Base-by-base conservation (phyloP, 2,329 filamentous ascomycete species). In the Sporothrix sp. region DNA sequence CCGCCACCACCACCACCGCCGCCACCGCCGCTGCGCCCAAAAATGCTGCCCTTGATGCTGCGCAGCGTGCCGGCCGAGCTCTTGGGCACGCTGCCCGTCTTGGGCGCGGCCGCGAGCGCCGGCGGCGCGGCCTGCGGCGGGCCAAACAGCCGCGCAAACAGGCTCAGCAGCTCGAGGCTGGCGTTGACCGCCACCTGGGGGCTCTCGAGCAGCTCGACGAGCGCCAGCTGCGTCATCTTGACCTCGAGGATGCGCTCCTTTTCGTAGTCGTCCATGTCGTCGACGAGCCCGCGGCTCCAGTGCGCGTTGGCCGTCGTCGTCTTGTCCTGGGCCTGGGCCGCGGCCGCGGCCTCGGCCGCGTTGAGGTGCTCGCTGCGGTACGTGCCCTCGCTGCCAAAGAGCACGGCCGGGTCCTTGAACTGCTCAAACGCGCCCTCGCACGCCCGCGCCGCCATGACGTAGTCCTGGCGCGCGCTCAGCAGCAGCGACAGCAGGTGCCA, bases 391-490 rank as follows among this genome's bases (percentile, higher is more conserved):
- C 74, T 74, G 16, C 84, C 85, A 61, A 89, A 88, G 0, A 91
- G 73, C 7, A 85, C 73, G 1, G 76, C 66, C 0, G 82, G 77
- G 54, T 87, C 82, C 48, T 83, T 81, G 60, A 95, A 94, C 61
- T 95, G 87, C 58, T 95, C 89, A 62, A 97, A 85, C 3, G 89
- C 90, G 23, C 87, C 89, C 62, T 95, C 88, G 58, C 90, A 97
- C 28, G 89, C 84, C 60, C 84, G 82, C 25, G 80, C 77, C 2
- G 93, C 90, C 64, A 86, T 84, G 45, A 79, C 71, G 59, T 86
- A 95, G 56, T 96, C 89, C 57, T 95, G 85, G 56, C 86, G 82
- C 1, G 89, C 87, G 57, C 87, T 95, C 27, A 97, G 69, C 20
- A 97, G 73, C 21, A 98, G 73, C 0, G 88, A 84, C 42, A 98